Evolutionary conservation across 352 stramenopile species (phyloP), one percentile per base, ranked within the genome.

Genomic region (Detonula confervacea): DNA sequence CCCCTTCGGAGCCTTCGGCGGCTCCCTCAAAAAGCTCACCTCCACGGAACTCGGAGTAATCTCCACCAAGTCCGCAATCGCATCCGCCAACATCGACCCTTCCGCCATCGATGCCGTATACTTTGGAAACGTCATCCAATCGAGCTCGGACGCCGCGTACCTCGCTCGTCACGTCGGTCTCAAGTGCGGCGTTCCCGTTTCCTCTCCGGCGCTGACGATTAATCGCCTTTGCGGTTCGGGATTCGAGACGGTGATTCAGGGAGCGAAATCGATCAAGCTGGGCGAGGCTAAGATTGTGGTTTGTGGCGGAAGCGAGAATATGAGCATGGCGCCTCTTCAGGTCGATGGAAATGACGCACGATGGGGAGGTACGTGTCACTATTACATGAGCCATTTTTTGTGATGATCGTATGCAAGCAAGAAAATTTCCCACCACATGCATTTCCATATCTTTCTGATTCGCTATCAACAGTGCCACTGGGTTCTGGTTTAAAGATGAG

Each of bases 191-290:
- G 84, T 98, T 18, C 92, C 93, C 5, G 91, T 97, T 55, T 81
- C 97, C 9, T 95, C 93, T 44, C 97, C 97, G 0, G 96, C 95
- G 22, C 87, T 99, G 8, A 99, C 97, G 20, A 94, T 99, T 63
- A 99, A 99, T 91, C 96, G 97, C 24, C 88, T 99, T 24, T 99
- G 97, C 74, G 97, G 97, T 62, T 97, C 89, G 37, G 97, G 97
- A 55, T 99, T 99, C 88, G 96, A 99, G 90, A 97, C 96, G 7
- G 93, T 99, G 46, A 89, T 98, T 47, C 91, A 96, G 68, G 95
- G 95, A 25, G 87, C 96, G 33, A 95, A 98, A 30, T 93, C 95
- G 60, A 98, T 98, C 66, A 76, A 95, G 71, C 81, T 98, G 30
- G 95, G 95, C 8, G 94, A 98, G 35, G 94, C 95, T 3, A 87